Base-by-base conservation (phyloP, 192 early-diverging fungal genomes). In the Coemansia reversa region DNA sequence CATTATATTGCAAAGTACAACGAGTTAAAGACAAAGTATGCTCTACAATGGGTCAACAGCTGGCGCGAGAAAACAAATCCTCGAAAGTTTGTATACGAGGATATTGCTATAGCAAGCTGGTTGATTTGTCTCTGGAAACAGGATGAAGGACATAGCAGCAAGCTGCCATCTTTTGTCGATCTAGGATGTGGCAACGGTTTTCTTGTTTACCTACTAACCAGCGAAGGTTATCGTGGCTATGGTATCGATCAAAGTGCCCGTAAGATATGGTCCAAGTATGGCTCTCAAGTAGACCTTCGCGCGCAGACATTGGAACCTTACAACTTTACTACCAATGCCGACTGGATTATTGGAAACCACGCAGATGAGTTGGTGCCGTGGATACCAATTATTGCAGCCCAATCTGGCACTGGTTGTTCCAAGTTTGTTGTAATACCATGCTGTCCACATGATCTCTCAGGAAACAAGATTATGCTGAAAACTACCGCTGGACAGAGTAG, bases 331-430 rank as follows among this genome's bases (percentile, higher is more conserved):
- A 49, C 68, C 3, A 42, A 62, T 25, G 65, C 47, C 1, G 84
- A 89, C 59, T 94, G 92, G 91, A 72, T 94, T 20, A 89, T 94
- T 58, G 93, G 91, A 5, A 94, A 94, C 80, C 93, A 94, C 63
- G 88, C 93, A 3, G 93, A 94, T 69, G 93, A 94, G 67, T 78
- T 94, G 28, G 89, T 89, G 12, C 88, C 90, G 20, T 94, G 93
- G 88, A 87, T 92, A 24, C 92, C 93, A 16, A 86, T 92, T 24
- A 89, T 93, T 32, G 88, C 91, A 1, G 74, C 87, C 0, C 69
- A 73, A 39, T 67, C 75, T 12, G 52, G 45, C 24, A 63, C 51
- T 4, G 20, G 35, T 14, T 14, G 5, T 11, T 8, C 49, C n/a
- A 79, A 60, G 2, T 81, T 93, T 64, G 71, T 92, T 35, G 83